Evolutionary conservation across 1,284 basidiomycete genomes (phyloP).

Genomic region (Fistulina hepatica): DNA sequence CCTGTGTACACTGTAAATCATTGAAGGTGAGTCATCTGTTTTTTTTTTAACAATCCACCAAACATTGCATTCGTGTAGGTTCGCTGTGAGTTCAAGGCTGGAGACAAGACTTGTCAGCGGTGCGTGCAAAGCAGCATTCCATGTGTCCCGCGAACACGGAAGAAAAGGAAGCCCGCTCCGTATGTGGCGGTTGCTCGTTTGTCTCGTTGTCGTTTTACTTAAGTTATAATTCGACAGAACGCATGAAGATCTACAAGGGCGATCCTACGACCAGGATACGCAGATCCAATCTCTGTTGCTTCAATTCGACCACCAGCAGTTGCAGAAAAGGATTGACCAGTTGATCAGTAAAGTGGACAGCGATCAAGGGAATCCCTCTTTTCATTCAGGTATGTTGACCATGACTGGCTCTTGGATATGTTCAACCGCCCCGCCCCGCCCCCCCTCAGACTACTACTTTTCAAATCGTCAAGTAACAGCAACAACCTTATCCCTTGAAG

Average conservation of each 20-base stretch:
- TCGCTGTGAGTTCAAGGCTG: conserved; percentile 37
- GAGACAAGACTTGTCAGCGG: conserved; percentile 34
- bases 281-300: conserved; percentile 36
- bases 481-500: no score
- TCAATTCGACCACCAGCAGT: conserved; percentile 39
- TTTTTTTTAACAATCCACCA: background rate
- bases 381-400: no score
- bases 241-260: conserved; percentile 44
- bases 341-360: no score
- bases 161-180: conserved; percentile 47
- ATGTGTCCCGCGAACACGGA: conserved; percentile 40
- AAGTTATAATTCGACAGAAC: conserved; percentile 30
- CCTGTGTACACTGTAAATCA: conserved; percentile 49
- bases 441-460: no score
- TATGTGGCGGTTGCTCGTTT: conserved; percentile 21
- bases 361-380: no score
- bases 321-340: no score
- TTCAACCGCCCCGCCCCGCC: no score
- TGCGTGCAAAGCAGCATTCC: conserved; percentile 35
- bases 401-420: no score
- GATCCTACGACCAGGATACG: conserved; percentile 35
- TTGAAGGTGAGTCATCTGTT: conserved; percentile 33
- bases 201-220: conserved; percentile 4
- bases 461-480: no score
- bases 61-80: conserved; percentile 26